Conservation (phyloP, 345 rosid species). For the Euphorbia tirucalli region DNA sequence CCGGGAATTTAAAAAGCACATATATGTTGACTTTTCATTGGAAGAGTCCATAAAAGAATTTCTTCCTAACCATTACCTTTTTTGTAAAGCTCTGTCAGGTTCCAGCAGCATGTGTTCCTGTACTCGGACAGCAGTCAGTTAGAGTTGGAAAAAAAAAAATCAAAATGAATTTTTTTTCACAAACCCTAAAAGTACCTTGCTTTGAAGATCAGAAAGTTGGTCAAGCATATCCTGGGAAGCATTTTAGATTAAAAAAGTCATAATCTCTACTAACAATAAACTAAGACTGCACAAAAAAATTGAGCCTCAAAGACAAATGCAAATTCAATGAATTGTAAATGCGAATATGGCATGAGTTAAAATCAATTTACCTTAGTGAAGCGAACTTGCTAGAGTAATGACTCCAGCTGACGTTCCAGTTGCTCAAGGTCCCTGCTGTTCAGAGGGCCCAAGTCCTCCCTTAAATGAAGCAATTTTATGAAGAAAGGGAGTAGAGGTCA, state of each 20-base stretch:
- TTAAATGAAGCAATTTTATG: no score
- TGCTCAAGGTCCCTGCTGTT: slow-evolving; percentile 93
- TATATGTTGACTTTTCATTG: no score
- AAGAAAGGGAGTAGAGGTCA: no score
- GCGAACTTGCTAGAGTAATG: slow-evolving; percentile 81
- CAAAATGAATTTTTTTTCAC: not conserved
- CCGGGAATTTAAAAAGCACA: no score
- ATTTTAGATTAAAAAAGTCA: not conserved
- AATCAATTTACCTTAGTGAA: slow-evolving; percentile 71
- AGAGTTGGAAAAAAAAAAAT: slow-evolving; percentile 2
- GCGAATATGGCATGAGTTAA: not conserved
- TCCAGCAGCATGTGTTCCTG: slow-evolving; percentile 84
- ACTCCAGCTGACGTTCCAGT: slow-evolving; percentile 86
- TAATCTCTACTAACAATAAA: no score
- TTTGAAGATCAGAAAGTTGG: slow-evolving; percentile 89
- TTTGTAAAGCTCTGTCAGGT: slow-evolving; percentile 75
- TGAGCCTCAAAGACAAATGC: no score
- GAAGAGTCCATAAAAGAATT: no score
- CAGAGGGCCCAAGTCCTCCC: slow-evolving; percentile 90
- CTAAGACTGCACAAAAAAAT: no score
- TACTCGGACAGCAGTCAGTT: slow-evolving; percentile 3
- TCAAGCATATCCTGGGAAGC: slow-evolving; percentile 78
- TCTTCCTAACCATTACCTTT: slow-evolving; percentile 71
- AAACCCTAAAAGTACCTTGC: slow-evolving; percentile 43
- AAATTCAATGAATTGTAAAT: not conserved